Evolutionary conservation across 2,329 filamentous ascomycete species (phyloP), one percentile per base, ranked within the genome.

Genomic region (Aspergillus nomiae): DNA sequence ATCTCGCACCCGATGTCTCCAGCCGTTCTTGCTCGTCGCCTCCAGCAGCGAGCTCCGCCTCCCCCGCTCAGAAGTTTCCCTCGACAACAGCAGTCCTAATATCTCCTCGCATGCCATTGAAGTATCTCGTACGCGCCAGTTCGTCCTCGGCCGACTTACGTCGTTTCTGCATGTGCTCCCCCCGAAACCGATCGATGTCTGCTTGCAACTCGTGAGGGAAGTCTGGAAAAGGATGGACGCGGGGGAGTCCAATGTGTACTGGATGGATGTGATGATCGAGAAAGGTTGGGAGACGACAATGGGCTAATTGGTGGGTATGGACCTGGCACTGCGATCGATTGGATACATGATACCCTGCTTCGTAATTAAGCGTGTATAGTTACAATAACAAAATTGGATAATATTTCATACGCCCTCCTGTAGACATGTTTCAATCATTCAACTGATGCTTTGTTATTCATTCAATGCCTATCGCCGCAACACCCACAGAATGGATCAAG

Each of bases 241-340:
- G 2, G 82, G 82, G 0, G 75, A 79, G 16, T 16, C 60, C 8
- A 76, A 82, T 32, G 76, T 79, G 4, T 86, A 85, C 70, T 86
- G 84, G 84, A 79, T 86, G 67, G 83, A 86, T 69, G 79, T 86
- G 7, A 84, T 85, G 81, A 82, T 84, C 66, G 83, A 86, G 70
- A 84, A 83, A 62, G 81, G 83, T 10, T 86, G 83, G 83, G 82
- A 86, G 71, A 86, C 84, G 16, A 81, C 86, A 30, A 83, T 85
- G 80, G 83, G 81, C 24, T 82, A 63, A 65, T 30, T 30, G 16
- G 26, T 14, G 36, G 26, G 14, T 8, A 14, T 12, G 45, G 16
- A 48, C 10, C n/a, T 26, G 21, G 14, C 10, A 46, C 43, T n/a
- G 48, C 24, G 26, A 50, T 28, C 19, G 26, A 51, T 51, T 51